Evolutionary conservation across 1,284 basidiomycete genomes (phyloP).

Genomic region (Malassezia arunalokei): DNA sequence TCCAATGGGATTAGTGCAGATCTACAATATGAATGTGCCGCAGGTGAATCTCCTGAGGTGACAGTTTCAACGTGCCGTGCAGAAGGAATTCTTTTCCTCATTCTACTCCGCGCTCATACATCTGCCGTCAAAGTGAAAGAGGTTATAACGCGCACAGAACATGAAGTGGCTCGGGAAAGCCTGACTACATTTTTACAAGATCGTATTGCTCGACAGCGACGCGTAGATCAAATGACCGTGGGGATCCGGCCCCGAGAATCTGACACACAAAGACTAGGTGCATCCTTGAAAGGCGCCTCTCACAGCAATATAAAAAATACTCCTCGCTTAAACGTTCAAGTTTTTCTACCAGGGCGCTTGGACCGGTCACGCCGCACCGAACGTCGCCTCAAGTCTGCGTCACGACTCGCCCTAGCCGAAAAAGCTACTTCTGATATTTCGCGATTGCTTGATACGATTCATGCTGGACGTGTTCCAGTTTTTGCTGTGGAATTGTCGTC

Average conservation of each 20-base stretch:
- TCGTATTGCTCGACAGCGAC: constrained; percentile 28
- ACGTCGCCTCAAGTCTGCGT: constrained; percentile 24
- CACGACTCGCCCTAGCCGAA: constrained; percentile 27
- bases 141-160: constrained; percentile 30
- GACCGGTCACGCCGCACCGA: constrained; percentile 19
- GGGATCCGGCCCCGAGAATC: not conserved
- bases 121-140: constrained; percentile 36
- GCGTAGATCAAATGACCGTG: constrained; percentile 16
- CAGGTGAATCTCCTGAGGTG: constrained; percentile 30
- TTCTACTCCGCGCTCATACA: constrained; percentile 30
- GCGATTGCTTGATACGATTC: constrained; percentile 24
- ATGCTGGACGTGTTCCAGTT: constrained; percentile 28
- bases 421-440: constrained; percentile 28
- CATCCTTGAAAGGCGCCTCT: constrained; percentile 9
- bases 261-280: constrained; percentile 1
- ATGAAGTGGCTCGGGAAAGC: constrained; percentile 33
- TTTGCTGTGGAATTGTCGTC: constrained; percentile 33
- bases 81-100: constrained; percentile 40
- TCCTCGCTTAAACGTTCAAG: constrained; percentile 4
- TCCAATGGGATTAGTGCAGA: constrained; percentile 69
- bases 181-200: constrained; percentile 29
- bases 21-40: constrained; percentile 58
- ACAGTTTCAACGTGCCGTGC: constrained; percentile 37
- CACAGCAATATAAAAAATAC: not conserved
- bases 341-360: not conserved